phyloP scores from a whole-genome alignment of 164 flowering plant species.

The Annona squamosa region DNA sequence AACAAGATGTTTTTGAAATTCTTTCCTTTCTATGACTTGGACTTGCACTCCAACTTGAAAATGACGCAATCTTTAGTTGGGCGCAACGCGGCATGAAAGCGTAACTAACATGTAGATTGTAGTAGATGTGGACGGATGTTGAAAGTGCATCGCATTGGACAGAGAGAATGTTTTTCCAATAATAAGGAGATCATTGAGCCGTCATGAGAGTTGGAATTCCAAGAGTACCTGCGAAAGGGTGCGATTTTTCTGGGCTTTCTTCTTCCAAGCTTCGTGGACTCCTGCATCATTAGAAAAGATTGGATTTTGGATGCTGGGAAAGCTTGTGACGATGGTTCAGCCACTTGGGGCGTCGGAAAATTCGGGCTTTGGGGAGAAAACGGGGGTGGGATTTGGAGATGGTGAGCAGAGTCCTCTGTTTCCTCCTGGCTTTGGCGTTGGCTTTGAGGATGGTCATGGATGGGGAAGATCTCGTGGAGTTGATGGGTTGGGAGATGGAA shows the following conservation, averaged over 20 bases:
- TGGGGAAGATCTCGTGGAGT: neutral
- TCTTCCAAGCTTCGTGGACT: neutral
- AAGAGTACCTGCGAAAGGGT: neutral
- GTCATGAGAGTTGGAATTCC: slow-evolving; percentile 3
- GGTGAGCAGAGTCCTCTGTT: neutral
- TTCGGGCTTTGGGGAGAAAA: neutral
- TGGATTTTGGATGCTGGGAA: neutral
- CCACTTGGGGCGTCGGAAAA: neutral
- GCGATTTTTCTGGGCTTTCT: neutral
- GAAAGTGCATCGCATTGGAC: no score
- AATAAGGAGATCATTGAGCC: slow-evolving; percentile 5
- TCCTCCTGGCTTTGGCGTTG: neutral
- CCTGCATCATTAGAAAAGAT: neutral
- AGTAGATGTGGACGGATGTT: no score
- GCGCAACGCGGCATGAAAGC: neutral
- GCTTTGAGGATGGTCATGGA: neutral
- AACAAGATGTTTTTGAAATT: no score
- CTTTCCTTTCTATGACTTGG: no score
- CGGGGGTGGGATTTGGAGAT: neutral
- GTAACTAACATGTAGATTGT: neutral
- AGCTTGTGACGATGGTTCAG: slow-evolving; percentile 2
- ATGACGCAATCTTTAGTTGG: slow-evolving; percentile 1
- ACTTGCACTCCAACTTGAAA: neutral
- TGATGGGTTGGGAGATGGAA: neutral
- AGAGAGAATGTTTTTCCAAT: neutral